Conservation (phyloP, 768 basidiomycete species). For the Boletellus emodensis region DNA sequence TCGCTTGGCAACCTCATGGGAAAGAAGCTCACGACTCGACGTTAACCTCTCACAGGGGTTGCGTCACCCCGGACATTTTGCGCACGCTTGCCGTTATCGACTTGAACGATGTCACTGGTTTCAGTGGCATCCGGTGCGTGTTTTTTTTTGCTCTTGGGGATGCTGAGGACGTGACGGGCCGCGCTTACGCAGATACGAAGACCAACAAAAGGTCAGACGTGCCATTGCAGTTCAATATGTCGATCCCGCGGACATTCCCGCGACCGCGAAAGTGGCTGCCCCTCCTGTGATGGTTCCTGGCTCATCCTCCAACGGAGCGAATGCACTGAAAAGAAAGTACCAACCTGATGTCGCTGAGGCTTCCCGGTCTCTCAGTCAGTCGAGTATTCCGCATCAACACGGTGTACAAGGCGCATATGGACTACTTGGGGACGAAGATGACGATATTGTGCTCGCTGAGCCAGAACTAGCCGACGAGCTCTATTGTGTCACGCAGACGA, state of each 20-base stretch:
- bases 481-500: conserved; percentile 54
- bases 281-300: conserved; percentile 3
- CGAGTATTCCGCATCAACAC: conserved; percentile 15
- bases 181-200: conserved; percentile 41
- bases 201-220: conserved; percentile 57
- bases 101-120: conserved; percentile 47
- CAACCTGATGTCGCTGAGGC: conserved; percentile 23
- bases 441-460: conserved; percentile 39
- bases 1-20: conserved; percentile 4
- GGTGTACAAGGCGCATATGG: conserved; percentile 1
- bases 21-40: conserved; percentile 16
- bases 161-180: not conserved
- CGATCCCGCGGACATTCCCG: conserved; percentile 55
- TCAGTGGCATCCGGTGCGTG: conserved; percentile 47
- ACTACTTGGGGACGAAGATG: conserved; percentile 36
- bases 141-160: not conserved
- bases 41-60: conserved; percentile 49
- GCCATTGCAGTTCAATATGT: conserved; percentile 55
- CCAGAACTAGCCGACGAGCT: conserved; percentile 62
- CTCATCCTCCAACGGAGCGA: conserved; percentile 6
- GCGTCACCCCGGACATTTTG: conserved; percentile 60
- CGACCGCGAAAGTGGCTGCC: conserved; percentile 32
- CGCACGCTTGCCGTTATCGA: conserved; percentile 41
- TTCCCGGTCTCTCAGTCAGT: conserved; percentile 11
- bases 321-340: conserved; percentile 44